Base-by-base conservation (phyloP, 2,329 filamentous ascomycete species). In the Aspergillus fischeri region DNA sequence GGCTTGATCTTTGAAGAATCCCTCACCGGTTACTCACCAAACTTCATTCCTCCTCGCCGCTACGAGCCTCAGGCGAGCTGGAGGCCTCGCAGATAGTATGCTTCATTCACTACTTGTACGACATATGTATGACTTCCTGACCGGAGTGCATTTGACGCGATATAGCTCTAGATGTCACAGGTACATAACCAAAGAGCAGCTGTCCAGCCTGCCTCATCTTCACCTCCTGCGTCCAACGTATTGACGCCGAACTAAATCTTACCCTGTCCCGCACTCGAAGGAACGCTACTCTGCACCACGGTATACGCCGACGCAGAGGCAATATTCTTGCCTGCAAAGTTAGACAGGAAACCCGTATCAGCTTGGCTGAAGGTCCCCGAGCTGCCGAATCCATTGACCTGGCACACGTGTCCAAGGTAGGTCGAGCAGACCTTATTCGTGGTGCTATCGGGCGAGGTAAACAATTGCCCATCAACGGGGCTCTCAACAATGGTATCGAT, bases 311-410 rank as follows among this genome's bases (percentile, higher is more conserved):
- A 56, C 14, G 81, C 79, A 56, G 73, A 63, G 11, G 83, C 83
- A 61, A 84, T 67, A 58, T 76, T 81, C 77, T 83, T 81, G 58
- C 81, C 81, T 51, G 72, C 69, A 69, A 85, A 84, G 64, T 79
- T 75, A 55, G 63, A 51, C 50, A 86, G 66, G 73, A 85, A 80
- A 51, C 67, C 70, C 10, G 78, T 77, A 64, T 81, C 79, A n/a
- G 73, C 65, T 54, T 75, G 70, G 44, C 53, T 61, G 54, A 81
- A 67, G 11, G 63, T 60, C 6, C 69, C 69, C 7, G 69, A 71
- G 56, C 59, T 65, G 49, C 75, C 75, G 61, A 77, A 80, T 66
- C 74, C 75, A 70, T 86, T 86, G 54, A 75, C 14, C 73, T 80
- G 67, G 70, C 83, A 85, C 52, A 63, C 68, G 59, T 75, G 81